Percentiles rank a stretch among this genome's conserved stretches.
These are phyloP conservation scores for Rhizopus stolonifer DNA, from an alignment of 371 early-diverging fungal genomes.

Conservation along the genomic window DNA sequence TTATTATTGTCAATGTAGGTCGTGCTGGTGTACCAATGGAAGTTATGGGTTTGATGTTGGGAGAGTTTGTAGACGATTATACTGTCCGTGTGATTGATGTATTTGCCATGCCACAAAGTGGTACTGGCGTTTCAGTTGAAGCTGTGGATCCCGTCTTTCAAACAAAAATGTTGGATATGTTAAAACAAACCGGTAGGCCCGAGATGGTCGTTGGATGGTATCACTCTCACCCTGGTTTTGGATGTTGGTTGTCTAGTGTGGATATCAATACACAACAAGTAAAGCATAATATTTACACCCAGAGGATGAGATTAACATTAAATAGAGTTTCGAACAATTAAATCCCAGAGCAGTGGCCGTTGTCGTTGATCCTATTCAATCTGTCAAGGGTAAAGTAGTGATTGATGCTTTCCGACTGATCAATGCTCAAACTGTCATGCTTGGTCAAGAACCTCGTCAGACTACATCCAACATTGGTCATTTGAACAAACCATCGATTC, in stretches of 20 bases:
- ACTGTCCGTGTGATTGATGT: constrained; percentile 99
- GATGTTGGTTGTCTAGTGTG: constrained; percentile 99
- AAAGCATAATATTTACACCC: too few relatives aligned
- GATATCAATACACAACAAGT: constrained; percentile 99
- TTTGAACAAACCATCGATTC: constrained; percentile 97
- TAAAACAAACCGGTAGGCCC: constrained; percentile 98
- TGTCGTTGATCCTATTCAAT: constrained; percentile 99
- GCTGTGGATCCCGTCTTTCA: constrained; percentile 99
- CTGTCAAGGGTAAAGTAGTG: constrained; percentile 99
- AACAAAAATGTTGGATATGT: constrained; percentile 99
- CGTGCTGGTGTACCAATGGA: constrained; percentile 99
- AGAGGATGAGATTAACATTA: too few relatives aligned
- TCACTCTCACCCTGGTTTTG: constrained; percentile 99
- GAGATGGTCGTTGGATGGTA: constrained; percentile 99
- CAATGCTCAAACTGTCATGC: constrained; percentile 85
- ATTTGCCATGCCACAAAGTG: constrained; percentile 99
- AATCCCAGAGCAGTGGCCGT: constrained; percentile 99
- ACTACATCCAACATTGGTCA: constrained; percentile 99
- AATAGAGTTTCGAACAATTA: constrained; percentile 92
- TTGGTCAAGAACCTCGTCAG: constrained; percentile 98
- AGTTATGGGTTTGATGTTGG: constrained; percentile 99
- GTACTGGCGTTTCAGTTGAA: constrained; percentile 99
- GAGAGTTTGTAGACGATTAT: constrained; percentile 99
- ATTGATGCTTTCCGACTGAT: constrained; percentile 99
- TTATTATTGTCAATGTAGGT: constrained; percentile 52